Percentiles rank a stretch among this genome's conserved stretches.
Evolutionary conservation across 2,329 filamentous ascomycete genomes (phyloP).

Genomic region (Clarireedia homoeocarpa): DNA sequence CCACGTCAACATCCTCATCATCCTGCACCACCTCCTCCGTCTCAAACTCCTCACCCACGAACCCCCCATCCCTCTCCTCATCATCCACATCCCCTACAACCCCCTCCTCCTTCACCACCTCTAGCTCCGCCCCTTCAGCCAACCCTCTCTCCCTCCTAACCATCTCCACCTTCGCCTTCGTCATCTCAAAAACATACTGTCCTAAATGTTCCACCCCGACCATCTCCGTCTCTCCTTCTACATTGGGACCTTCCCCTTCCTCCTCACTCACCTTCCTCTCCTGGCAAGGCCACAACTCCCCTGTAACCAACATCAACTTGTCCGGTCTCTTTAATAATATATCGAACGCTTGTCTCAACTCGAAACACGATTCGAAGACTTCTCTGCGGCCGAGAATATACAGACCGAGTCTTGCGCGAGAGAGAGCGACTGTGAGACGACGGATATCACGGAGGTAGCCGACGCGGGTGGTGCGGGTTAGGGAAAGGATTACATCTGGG

Average conservation of each 20-base stretch:
- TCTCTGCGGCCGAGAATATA: conserved; percentile 85
- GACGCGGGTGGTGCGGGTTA: conserved; percentile 80
- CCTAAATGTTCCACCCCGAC: conserved; percentile 89
- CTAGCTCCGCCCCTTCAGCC: conserved; percentile 1
- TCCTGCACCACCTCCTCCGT: conserved; percentile 15
- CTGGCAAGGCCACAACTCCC: conserved; percentile 74
- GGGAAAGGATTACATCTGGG: conserved; percentile 81
- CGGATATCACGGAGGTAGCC: conserved; percentile 92
- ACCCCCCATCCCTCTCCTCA: conserved; percentile 7
- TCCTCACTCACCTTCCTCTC: conserved; percentile 38
- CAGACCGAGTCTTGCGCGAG: conserved; percentile 80
- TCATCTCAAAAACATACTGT: conserved; percentile 97
- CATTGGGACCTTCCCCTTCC: conserved; percentile 31
- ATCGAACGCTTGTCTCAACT: conserved; percentile 81
- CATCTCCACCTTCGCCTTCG: conserved; percentile 39
- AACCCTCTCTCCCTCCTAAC: conserved; percentile 25
- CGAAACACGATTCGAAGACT: conserved; percentile 82
- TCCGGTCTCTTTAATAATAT: conserved; percentile 69
- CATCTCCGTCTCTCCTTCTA: conserved; percentile 62
- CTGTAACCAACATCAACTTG: conserved; percentile 72
- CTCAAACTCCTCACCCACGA: conserved; percentile 20
- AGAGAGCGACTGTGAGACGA: conserved; percentile 88
- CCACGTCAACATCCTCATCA: not conserved
- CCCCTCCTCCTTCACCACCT: conserved; percentile 12
- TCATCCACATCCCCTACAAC: not conserved